These are phyloP conservation scores for Populus pruinosa DNA, from an alignment of 345 rosid genomes.

Conservation along the genomic window DNA sequence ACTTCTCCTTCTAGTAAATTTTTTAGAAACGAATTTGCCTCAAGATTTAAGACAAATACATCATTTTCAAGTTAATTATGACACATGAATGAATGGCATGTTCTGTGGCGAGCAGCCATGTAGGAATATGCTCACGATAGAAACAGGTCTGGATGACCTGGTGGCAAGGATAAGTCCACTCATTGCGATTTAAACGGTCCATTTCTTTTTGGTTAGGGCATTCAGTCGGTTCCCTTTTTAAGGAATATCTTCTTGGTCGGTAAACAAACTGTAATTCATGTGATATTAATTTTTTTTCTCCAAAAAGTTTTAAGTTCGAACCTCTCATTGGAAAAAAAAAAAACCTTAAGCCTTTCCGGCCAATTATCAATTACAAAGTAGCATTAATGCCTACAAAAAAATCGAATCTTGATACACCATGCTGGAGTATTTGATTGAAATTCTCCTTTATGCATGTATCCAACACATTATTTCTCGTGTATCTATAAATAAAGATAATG, in stretches of 20 bases:
- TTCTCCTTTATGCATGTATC: not conserved
- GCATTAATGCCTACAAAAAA: not conserved
- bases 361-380: not conserved
- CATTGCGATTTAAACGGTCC: too few relatives aligned
- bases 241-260: too few relatives aligned
- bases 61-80: constrained; percentile 1
- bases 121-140: not conserved
- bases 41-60: constrained; percentile 14
- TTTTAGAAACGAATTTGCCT: not conserved
- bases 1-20: too few relatives aligned
- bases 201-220: too few relatives aligned
- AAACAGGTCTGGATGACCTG: too few relatives aligned
- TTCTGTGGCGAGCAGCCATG: constrained; percentile 6
- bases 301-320: too few relatives aligned
- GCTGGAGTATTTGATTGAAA: not conserved
- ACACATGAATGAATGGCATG: constrained; percentile 1
- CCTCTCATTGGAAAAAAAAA: not conserved
- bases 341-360: too few relatives aligned
- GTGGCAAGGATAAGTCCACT: too few relatives aligned
- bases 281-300: too few relatives aligned
- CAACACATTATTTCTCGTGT: not conserved
- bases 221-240: too few relatives aligned
- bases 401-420: not conserved
- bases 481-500: not conserved
- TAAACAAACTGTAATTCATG: too few relatives aligned